phyloP scores from a whole-genome alignment of 2,329 filamentous ascomycete genomes.

The Colletotrichum incanum region DNA sequence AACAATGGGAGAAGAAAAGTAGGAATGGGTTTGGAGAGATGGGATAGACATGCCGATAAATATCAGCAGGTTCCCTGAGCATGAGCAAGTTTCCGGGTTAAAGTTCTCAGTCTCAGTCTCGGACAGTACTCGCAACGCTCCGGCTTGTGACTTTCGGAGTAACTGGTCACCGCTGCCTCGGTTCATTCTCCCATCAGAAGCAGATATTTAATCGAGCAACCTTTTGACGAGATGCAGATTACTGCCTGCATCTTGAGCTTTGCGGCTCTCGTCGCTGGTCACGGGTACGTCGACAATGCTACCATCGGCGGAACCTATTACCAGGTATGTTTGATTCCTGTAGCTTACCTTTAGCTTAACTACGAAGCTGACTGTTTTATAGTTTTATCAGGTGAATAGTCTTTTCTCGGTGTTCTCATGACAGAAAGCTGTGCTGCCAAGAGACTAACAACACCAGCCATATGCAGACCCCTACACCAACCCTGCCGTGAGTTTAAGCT shows the following conservation, averaged over 20 bases:
- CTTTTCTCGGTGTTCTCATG: neutral
- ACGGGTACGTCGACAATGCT: constrained; percentile 65
- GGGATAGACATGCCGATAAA: neutral
- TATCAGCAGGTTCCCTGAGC: neutral
- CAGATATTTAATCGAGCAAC: neutral
- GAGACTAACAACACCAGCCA: constrained; percentile 24
- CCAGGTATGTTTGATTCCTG: constrained; percentile 45
- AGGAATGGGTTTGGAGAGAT: neutral
- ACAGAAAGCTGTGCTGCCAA: neutral
- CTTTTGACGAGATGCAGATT: constrained; percentile 19
- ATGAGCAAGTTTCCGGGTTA: constrained; percentile 7
- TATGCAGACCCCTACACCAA: constrained; percentile 46
- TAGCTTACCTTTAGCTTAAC: accelerated
- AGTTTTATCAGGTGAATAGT: constrained; percentile 53
- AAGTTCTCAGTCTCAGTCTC: constrained; percentile 6
- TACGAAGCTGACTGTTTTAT: constrained; percentile 26
- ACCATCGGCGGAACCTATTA: constrained; percentile 60
- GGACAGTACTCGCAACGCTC: neutral
- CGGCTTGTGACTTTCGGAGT: neutral
- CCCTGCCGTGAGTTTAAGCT: constrained; percentile 18
- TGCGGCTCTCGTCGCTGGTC: constrained; percentile 61
- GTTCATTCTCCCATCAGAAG: neutral
- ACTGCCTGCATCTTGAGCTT: constrained; percentile 42
- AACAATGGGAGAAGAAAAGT: neutral
- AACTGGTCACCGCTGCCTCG: neutral